Percentiles rank a stretch among this genome's conserved stretches.
Conservation (phyloP, 1,139 yeast species). For the Candida sanyaensis region DNA sequence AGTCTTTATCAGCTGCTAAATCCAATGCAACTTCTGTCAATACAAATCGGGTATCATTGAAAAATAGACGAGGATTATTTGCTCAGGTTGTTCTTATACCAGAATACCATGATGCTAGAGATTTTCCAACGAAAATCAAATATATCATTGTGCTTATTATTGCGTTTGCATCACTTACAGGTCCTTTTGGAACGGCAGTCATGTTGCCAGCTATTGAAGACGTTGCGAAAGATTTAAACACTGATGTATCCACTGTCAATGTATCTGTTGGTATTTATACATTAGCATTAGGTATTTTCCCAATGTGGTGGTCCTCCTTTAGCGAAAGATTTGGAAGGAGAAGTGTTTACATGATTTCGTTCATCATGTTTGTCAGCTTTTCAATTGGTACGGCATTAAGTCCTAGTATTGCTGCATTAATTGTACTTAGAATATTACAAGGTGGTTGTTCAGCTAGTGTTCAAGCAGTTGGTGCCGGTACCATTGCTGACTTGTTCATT, state of each 20-base stretch:
- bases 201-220: slow-evolving; percentile 76
- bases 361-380: slow-evolving; percentile 62
- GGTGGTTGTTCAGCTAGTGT: slow-evolving; percentile 88
- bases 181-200: slow-evolving; percentile 92
- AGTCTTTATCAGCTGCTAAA: slow-evolving; percentile 1
- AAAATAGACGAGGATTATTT: slow-evolving; percentile 56
- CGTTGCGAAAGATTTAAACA: slow-evolving; percentile 54
- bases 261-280: slow-evolving; percentile 80
- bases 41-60: slow-evolving; percentile 38
- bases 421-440: slow-evolving; percentile 66
- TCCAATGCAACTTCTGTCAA: slow-evolving; percentile 13
- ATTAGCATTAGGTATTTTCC: slow-evolving; percentile 73
- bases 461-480: slow-evolving; percentile 90
- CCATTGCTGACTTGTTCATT: slow-evolving; percentile 71
- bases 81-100: slow-evolving; percentile 58
- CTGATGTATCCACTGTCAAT: slow-evolving; percentile 63
- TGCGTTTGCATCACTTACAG: slow-evolving; percentile 75
- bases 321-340: slow-evolving; percentile 79
- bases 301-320: slow-evolving; percentile 87
- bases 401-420: slow-evolving; percentile 60
- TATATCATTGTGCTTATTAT: slow-evolving; percentile 59
- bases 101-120: slow-evolving; percentile 73
- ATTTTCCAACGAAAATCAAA: slow-evolving; percentile 54
- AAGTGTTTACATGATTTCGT: slow-evolving; percentile 69
- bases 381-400: slow-evolving; percentile 73